Conservation (phyloP, 148 eudicot species). For the Hydrangea macrophylla region DNA sequence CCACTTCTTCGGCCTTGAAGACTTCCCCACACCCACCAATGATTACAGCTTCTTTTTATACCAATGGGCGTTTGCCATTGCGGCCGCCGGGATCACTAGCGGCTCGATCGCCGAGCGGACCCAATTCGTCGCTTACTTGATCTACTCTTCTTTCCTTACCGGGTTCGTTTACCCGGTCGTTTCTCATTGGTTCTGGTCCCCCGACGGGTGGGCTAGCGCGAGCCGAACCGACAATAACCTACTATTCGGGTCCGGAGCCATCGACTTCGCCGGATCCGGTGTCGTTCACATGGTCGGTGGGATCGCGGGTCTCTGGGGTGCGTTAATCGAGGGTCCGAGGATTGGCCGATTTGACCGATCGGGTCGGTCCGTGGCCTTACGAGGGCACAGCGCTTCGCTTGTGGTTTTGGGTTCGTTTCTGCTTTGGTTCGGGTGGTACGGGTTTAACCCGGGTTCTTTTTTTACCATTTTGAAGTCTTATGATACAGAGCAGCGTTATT, state of each 20-base stretch:
- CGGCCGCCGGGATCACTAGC: conserved; percentile 45
- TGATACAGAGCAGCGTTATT: conserved; percentile 17
- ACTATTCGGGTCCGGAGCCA: conserved; percentile 35
- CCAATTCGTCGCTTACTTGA: conserved; percentile 41
- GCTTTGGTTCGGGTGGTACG: conserved; percentile 53
- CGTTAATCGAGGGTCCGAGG: conserved; percentile 37
- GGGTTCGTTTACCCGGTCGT: conserved; percentile 46
- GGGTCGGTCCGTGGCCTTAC: conserved; percentile 33
- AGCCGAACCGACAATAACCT: conserved; percentile 11
- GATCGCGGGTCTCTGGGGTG: conserved; percentile 45
- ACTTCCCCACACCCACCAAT: conserved; percentile 12
- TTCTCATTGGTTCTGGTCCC: conserved; percentile 48
- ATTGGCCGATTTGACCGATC: conserved; percentile 32
- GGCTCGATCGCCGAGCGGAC: conserved; percentile 52
- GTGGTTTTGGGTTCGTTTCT: conserved; percentile 42
- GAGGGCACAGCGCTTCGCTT: conserved; percentile 36
- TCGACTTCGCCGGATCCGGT: conserved; percentile 50
- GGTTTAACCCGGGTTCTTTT: conserved; percentile 47
- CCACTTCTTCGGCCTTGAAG: conserved; percentile 32
- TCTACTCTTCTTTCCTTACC: conserved; percentile 42
- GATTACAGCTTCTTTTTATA: conserved; percentile 40
- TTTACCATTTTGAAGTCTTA: conserved; percentile 28
- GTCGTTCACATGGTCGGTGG: conserved; percentile 56
- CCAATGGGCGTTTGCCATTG: conserved; percentile 51
- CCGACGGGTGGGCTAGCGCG: conserved; percentile 41